Evolutionary conservation across 495 filamentous ascomycete species (phyloP).

Genomic region (Platismatia glauca): DNA sequence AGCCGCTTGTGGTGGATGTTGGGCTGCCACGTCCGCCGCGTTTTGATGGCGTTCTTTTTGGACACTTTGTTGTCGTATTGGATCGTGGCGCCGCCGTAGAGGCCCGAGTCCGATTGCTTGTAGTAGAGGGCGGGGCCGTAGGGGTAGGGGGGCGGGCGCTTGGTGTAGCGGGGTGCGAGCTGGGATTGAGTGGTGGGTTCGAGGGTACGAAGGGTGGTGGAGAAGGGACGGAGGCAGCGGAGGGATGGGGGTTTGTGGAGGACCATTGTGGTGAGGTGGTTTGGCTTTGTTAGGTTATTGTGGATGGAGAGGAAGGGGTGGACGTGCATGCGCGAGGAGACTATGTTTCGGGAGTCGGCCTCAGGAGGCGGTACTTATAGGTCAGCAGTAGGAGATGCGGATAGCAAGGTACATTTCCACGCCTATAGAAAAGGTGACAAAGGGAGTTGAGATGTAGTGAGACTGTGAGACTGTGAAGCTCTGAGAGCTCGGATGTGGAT

Average conservation of each 20-base stretch:
- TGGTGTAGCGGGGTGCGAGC: conserved; percentile 1
- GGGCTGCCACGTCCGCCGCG: conserved; percentile 75
- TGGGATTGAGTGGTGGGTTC: not conserved
- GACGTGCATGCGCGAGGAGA: not conserved
- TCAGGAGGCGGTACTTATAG: not conserved
- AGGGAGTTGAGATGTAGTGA: no score
- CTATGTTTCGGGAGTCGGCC: not conserved
- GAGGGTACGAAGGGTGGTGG: conserved; percentile 4
- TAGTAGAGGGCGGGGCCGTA: conserved; percentile 66
- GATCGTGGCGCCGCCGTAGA: conserved; percentile 71
- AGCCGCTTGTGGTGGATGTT: conserved; percentile 76
- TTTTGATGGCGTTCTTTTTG: conserved; percentile 66
- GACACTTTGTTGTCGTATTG: conserved; percentile 91
- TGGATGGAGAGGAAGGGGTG: not conserved
- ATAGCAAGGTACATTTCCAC: conserved; percentile 36
- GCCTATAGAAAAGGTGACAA: conserved; percentile 25
- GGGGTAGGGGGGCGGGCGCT: conserved; percentile 63
- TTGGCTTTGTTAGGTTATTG: no score
- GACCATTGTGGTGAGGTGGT: not conserved
- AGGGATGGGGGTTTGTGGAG: not conserved
- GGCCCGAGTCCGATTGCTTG: conserved; percentile 80
- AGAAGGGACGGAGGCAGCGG: conserved; percentile 7
- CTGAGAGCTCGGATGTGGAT: no score
- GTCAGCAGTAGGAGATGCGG: not conserved
- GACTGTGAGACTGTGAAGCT: no score